Percentiles rank a stretch among this genome's conserved stretches.
Conservation (phyloP, 2,329 filamentous ascomycete genomes). For the Trichoderma aggressivum region DNA sequence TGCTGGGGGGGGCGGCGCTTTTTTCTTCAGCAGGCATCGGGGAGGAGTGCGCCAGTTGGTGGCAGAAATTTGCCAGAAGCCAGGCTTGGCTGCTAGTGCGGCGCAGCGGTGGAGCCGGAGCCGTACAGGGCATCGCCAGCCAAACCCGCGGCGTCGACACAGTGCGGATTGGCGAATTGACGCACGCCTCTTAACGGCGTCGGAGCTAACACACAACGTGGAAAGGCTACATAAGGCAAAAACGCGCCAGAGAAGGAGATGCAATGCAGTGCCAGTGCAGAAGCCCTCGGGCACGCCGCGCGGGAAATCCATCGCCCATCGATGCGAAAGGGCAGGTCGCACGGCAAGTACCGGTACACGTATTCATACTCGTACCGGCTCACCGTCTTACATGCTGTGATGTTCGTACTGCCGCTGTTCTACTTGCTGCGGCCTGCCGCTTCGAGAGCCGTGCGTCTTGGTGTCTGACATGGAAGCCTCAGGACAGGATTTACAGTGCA, state of each 20-base stretch:
- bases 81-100: neutral
- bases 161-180: neutral
- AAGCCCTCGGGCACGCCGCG: neutral
- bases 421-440: neutral
- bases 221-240: neutral
- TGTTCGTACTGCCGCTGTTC: neutral
- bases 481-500: neutral
- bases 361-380: too few relatives aligned
- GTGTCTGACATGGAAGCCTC: neutral
- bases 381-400: too few relatives aligned
- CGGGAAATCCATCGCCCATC: neutral
- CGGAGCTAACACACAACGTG: neutral
- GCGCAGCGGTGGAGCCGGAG: neutral
- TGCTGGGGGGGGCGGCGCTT: neutral
- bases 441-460: neutral
- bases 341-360: neutral
- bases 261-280: neutral
- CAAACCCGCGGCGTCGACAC: neutral
- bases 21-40: constrained; percentile 2
- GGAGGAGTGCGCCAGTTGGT: neutral
- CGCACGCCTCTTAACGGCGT: constrained; percentile 1
- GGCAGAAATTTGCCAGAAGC: constrained; percentile 11
- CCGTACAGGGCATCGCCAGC: neutral
- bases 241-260: neutral
- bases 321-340: neutral